Base-by-base conservation (phyloP, 352 stramenopile genomes). In the Thalassiosira oceanica region DNA sequence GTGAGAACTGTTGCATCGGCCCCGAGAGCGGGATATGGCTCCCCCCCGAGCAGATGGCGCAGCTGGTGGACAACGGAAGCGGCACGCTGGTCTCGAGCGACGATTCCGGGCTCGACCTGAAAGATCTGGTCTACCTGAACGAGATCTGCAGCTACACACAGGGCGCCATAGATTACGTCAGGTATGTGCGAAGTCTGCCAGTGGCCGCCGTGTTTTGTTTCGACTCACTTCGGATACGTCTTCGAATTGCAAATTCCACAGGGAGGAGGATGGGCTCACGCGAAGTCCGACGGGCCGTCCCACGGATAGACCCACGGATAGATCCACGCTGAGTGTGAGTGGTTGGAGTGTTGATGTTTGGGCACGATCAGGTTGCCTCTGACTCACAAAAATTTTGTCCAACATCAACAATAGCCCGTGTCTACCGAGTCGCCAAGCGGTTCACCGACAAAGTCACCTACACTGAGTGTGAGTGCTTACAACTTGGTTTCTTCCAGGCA, bases 61-160 rank as follows among this genome's bases (percentile, higher is more conserved):
- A n/a, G n/a, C n/a, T n/a, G n/a, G n/a, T n/a, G n/a, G n/a, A n/a
- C n/a, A n/a, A n/a, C n/a, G n/a, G n/a, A n/a, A n/a, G n/a, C 74
- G 3, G 27, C 77, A 28, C 31, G 8, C 7, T 20, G 7, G 37
- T 18, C 5, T 18, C 37, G 13, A 20, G 5, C 7, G 24, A 4
- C 37, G 33, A 15, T 1, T 64, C 68, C 5, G 61, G 52, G 27
- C 58, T 74, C 18, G 52, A 42, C 13, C 55, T 60, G 1, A 72
- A 53, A 5, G 13, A 42, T 7, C 21, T 35, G 2, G 28, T 46
- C 2, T 80, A 82, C 55, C 64, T 87, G n/a, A 75, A 58, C 53
- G 66, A 62, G n/a, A 68, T 86, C 2, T 89, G 82, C 46, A 57
- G 49, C 8, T 57, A 79, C 6, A 86, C 74, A 8, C 49, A 75